phyloP scores from a whole-genome alignment of 139 green algal genomes.

The Tetraselmis striata region DNA sequence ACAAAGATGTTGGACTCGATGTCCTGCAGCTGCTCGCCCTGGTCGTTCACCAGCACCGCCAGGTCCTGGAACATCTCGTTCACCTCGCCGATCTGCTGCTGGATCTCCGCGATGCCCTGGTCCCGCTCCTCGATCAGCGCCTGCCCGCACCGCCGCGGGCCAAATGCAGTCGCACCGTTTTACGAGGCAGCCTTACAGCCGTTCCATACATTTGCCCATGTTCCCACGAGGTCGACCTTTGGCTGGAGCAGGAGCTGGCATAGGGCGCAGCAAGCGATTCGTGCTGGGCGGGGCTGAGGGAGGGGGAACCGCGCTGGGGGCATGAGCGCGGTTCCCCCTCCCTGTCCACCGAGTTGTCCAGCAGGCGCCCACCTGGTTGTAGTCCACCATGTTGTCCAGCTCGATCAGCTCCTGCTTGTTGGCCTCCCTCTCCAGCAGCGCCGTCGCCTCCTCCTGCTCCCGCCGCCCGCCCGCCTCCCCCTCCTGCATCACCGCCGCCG shows the following conservation, averaged over 20 bases:
- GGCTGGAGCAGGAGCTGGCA: no score
- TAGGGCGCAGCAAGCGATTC: no score
- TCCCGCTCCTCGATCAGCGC: slow-evolving; percentile 81
- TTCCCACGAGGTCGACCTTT: no score
- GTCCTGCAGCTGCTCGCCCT: slow-evolving; percentile 60
- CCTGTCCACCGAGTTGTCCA: no score
- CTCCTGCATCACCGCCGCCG: not conserved
- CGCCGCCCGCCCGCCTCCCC: not conserved
- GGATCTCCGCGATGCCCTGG: slow-evolving; percentile 54
- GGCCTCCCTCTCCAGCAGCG: not conserved
- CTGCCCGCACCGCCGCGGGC: no score
- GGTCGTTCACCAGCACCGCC: slow-evolving; percentile 79
- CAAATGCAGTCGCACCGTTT: no score
- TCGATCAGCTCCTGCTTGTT: slow-evolving; percentile 22
- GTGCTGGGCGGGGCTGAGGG: no score
- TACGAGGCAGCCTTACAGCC: no score
- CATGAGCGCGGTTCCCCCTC: no score
- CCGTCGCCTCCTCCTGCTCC: not conserved
- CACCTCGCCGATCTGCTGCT: slow-evolving; percentile 56
- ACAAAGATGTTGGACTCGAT: slow-evolving; percentile 58
- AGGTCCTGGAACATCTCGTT: slow-evolving; percentile 67
- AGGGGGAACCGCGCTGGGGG: no score
- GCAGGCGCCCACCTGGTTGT: slow-evolving; percentile 50
- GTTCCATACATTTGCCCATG: no score
- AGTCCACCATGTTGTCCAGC: slow-evolving; percentile 57